phyloP scores from a whole-genome alignment of 2,329 filamentous ascomycete species.

The Phaeosphaeriaceae sp. region DNA sequence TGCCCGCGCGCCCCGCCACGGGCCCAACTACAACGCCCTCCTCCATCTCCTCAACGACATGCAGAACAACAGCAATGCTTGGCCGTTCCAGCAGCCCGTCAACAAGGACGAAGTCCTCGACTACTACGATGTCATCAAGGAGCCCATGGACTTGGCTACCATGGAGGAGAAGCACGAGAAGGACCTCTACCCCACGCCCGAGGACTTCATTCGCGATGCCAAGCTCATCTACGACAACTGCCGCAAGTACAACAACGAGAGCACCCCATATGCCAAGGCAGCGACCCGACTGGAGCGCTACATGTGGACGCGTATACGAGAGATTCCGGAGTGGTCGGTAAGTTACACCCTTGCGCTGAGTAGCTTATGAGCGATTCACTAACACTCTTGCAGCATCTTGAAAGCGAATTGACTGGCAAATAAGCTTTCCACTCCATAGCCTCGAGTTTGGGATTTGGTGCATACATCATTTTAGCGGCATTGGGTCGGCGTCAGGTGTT shows the following conservation, averaged over 20 bases:
- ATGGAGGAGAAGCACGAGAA: conserved; percentile 97
- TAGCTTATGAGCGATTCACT: not conserved
- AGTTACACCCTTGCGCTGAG: conserved; percentile 12
- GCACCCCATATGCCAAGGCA: conserved; percentile 91
- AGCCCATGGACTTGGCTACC: conserved; percentile 94
- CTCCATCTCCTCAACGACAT: conserved; percentile 92
- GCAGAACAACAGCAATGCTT: conserved; percentile 90
- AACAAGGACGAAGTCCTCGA: conserved; percentile 97
- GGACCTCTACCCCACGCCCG: conserved; percentile 87
- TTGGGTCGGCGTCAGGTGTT: conserved; percentile 2
- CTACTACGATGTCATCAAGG: conserved; percentile 97
- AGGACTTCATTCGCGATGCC: conserved; percentile 91
- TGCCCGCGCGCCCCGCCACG: conserved; percentile 91
- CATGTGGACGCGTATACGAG: conserved; percentile 93
- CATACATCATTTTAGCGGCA: not conserved
- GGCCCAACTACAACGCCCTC: conserved; percentile 94
- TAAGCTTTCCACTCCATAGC: conserved; percentile 6
- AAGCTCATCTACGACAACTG: conserved; percentile 94
- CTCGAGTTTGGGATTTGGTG: not conserved
- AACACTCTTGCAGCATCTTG: conserved; percentile 36
- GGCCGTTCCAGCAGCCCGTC: conserved; percentile 94
- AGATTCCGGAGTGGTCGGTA: conserved; percentile 84
- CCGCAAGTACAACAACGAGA: conserved; percentile 95
- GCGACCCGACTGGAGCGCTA: conserved; percentile 92
- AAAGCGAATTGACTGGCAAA: conserved; percentile 40